A percentile compares a stretch with the other conserved stretches of the same genome.
These are phyloP conservation scores for Psilocybe cyanescens DNA, from an alignment of 768 basidiomycete species.

Conservation along the genomic window DNA sequence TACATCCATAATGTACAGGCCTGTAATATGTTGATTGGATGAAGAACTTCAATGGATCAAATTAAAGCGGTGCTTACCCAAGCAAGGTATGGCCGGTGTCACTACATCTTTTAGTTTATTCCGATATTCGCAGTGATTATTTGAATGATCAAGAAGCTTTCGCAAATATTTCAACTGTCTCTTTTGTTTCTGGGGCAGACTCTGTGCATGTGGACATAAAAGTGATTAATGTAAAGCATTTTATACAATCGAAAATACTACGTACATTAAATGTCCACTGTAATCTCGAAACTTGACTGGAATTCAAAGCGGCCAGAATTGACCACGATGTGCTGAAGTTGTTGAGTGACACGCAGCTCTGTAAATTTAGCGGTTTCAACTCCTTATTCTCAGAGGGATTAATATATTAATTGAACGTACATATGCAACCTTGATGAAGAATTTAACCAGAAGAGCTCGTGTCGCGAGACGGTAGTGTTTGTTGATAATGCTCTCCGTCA, in stretches of 20 bases:
- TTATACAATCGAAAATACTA: not conserved
- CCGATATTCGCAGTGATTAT: not conserved
- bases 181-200: not conserved
- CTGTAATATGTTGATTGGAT: not conserved
- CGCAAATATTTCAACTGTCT: not conserved
- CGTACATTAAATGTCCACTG: not conserved
- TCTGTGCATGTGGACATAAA: not conserved
- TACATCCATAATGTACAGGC: not conserved
- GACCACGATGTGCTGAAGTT: not conserved
- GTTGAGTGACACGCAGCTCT: not conserved
- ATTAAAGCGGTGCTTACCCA: not conserved
- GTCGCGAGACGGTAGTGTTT: not conserved
- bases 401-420: not conserved
- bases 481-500: not conserved
- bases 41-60: not conserved
- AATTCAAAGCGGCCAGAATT: not conserved
- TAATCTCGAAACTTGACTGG: not conserved
- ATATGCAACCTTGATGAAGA: constrained; percentile 1
- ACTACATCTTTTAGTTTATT: not conserved
- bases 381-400: not conserved
- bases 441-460: not conserved
- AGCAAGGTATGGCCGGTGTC: not conserved
- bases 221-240: not conserved
- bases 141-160: not conserved
- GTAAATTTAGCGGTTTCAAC: not conserved